Evolutionary conservation across 148 eudicot genomes (phyloP), one percentile per base, ranked within the genome.

Genomic region (Chenopodium album): DNA sequence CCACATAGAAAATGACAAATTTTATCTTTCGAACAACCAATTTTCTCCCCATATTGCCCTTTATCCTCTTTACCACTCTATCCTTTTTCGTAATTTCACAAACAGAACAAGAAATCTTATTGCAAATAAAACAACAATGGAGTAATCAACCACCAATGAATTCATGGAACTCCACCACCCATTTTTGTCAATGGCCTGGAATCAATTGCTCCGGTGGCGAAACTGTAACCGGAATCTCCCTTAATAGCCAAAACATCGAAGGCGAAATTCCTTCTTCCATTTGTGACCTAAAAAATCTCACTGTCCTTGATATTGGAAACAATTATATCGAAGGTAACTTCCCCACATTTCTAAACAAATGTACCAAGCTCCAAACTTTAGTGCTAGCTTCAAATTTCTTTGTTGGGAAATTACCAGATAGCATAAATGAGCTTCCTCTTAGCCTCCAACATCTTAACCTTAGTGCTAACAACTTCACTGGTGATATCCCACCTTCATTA

Each of bases 391-490:
- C 83, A 46, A 93, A 93, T 81, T 28, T 20, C 32, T 86, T 93
- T 69, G 86, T 84, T 28, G 98, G 98, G 20, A n/a, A 79, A 0
- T 65, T 95, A 56, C 98, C 98, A 17, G 82, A 80, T 63, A 89
- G 86, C 32, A 78, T 93, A 9, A 71, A 88, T 80, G 82, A 87
- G 60, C 87, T 93, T 59, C 80, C 91, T 17, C 16, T 77, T 2
- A 37, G 52, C 5, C 87, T 95, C 9, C 82, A 78, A 31, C 66
- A 76, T 67, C 79, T 95, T 67, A 87, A 92, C 32, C 80, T 95
- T 67, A 85, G 88, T 22, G 85, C 67, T 1, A 93, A 93, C 76
- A 93, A 90, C 76, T 92, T 95, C 86, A 85, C 86, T 73, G 94
- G 92, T 20, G 85, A 89, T 64, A 85, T 95, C 9, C 98, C 98